Evolutionary conservation across 129 eudicot species (phyloP).

Genomic region (Silybum marianum): DNA sequence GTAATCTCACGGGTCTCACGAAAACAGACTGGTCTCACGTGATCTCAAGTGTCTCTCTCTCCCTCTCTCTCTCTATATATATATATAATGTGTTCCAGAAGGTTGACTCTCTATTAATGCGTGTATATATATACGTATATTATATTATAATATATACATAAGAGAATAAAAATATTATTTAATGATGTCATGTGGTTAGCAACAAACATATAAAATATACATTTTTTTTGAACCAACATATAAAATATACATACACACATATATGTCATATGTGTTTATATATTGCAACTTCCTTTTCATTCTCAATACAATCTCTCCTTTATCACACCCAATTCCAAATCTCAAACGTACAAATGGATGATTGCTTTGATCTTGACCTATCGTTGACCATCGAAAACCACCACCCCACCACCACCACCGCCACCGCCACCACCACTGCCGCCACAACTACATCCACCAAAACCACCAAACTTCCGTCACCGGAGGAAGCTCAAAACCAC

Average conservation of each 20-base stretch:
- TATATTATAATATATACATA: background rate
- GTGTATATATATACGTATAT: background rate
- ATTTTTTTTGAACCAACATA: background rate
- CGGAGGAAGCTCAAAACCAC: slow-evolving; percentile 21
- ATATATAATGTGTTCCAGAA: background rate
- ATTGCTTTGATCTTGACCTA: slow-evolving; percentile 34
- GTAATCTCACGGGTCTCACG: too few species aligned
- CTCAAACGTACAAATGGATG: slow-evolving; percentile 16
- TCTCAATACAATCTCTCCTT: background rate
- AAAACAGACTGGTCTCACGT: too few species aligned
- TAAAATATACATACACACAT: background rate
- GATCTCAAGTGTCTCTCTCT: too few species aligned
- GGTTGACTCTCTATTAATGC: background rate
- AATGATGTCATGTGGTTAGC: background rate
- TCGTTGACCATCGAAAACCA: slow-evolving; percentile 36
- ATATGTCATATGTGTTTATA: background rate
- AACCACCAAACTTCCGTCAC: background rate
- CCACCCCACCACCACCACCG: slow-evolving; percentile 16
- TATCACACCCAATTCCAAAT: background rate
- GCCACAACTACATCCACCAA: background rate
- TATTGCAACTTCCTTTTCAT: background rate
- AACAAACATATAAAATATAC: background rate
- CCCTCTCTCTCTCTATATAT: too few species aligned
- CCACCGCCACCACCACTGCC: background rate
- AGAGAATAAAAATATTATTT: background rate